These are phyloP conservation scores for Quillaja saponaria DNA, from an alignment of 306 rosid genomes.

Conservation along the genomic window DNA sequence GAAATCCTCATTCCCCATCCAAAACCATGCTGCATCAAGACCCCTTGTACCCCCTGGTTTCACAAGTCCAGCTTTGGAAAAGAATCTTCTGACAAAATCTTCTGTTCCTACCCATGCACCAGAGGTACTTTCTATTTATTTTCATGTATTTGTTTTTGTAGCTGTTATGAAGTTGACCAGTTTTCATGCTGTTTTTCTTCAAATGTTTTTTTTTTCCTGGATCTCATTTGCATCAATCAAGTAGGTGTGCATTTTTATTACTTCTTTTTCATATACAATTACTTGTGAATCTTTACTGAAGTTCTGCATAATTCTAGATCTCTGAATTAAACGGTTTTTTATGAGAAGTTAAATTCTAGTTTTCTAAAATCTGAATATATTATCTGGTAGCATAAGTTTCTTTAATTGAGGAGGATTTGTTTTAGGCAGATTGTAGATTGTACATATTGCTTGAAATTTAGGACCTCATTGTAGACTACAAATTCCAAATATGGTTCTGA, in stretches of 20 bases:
- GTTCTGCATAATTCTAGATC: background rate
- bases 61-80: constrained; percentile 56
- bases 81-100: constrained; percentile 51
- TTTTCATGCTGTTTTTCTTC: constrained; percentile 8
- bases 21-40: constrained; percentile 62
- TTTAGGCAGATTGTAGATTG: too few relatives aligned
- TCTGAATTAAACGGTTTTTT: too few relatives aligned
- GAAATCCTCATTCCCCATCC: constrained; percentile 50
- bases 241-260: constrained; percentile 11
- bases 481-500: too few relatives aligned
- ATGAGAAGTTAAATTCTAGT: too few relatives aligned
- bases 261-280: constrained; percentile 14
- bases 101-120: constrained; percentile 34
- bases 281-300: background rate
- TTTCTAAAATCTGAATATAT: background rate
- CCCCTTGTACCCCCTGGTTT: constrained; percentile 99
- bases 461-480: too few relatives aligned
- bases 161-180: constrained; percentile 4
- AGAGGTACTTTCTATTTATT: constrained; percentile 55
- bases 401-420: too few relatives aligned
- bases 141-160: constrained; percentile 1
- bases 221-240: background rate
- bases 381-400: background rate
- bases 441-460: too few relatives aligned
- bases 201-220: constrained; percentile 13